Base-by-base conservation (phyloP, 1,284 basidiomycete species). In the Trichosporon inkin region DNA sequence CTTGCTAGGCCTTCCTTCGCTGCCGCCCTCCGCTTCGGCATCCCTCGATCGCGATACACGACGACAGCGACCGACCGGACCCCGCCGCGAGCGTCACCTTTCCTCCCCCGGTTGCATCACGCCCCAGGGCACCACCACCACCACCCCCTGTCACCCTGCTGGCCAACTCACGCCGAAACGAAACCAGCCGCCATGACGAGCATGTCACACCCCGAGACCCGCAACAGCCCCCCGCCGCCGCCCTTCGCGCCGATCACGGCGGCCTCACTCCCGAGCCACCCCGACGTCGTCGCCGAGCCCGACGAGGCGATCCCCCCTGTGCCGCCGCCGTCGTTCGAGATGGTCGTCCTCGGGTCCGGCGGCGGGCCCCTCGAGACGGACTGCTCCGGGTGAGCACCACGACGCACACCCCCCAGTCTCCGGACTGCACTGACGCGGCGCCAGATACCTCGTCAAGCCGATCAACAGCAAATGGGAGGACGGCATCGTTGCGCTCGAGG, bases 341-440 rank as follows among this genome's bases (percentile, higher is more conserved):
- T 79, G 57, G 65, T 79, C n/a, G 74, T 77, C 17, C 62, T 79
- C 10, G 77, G 76, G 3, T 68, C 69, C 40, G 74, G 75, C 20
- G 77, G 77, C n/a, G 77, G 77, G n/a, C 77, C 77, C 10, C 60
- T 77, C 0, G 77, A 79, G 62, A 77, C 74, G 10, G 76, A 77
- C 60, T 71, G 72, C 36, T 75, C 76, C 7, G 77, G 76, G 74
- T 75, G 57, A 61, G 73, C 66, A 17, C 6, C 17, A 2, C 17
- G 32, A 7, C 28, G 3, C n/a, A n/a, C n/a, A n/a, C n/a, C 52
- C 14, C 5, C 28, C 8, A 8, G 28, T 8, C 28, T 32, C 28
- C 28, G 28, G 28, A 36, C 13, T 14, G 16, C 8, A 10, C 34
- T 40, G 49, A 28, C 36, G 19, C 28, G 28, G 28, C 28, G 5